Conservation (phyloP, 306 rosid genomes). For the Cucumis cinereus region DNA sequence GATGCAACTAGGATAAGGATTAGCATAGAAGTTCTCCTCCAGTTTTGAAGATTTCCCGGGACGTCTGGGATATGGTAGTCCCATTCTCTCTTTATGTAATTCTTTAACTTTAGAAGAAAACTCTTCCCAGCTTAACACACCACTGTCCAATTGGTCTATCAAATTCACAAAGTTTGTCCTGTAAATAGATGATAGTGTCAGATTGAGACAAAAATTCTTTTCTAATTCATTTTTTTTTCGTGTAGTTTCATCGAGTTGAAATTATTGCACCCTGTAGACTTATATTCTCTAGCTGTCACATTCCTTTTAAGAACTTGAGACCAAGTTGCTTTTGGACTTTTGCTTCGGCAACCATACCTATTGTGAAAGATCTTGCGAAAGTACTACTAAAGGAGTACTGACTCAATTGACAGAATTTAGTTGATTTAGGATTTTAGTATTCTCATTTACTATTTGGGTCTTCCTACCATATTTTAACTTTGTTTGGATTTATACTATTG, state of each 20-base stretch:
- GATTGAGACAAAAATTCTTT: not conserved
- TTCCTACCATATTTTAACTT: not conserved
- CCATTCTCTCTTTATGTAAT: constrained; percentile 54
- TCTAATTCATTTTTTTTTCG: not conserved
- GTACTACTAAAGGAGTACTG: not conserved
- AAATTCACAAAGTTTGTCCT: constrained; percentile 61
- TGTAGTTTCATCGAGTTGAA: not conserved
- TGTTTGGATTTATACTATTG: not conserved
- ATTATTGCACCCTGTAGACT: not conserved
- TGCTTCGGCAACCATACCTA: not conserved
- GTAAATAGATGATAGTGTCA: constrained; percentile 12
- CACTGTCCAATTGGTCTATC: constrained; percentile 53
- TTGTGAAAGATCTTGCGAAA: not conserved
- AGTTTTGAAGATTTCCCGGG: constrained; percentile 63
- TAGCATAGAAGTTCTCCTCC: constrained; percentile 92
- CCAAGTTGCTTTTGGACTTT: not conserved
- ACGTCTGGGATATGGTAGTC: constrained; percentile 62
- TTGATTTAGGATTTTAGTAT: not conserved
- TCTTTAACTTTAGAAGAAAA: constrained; percentile 41
- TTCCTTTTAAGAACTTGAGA: not conserved
- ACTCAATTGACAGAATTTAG: not conserved
- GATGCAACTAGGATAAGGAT: constrained; percentile 86
- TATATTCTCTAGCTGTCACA: not conserved
- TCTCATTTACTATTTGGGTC: not conserved
- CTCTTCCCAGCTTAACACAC: constrained; percentile 43